These are phyloP conservation scores for Candida frijolesensis DNA, from an alignment of 1,139 yeast genomes.

Conservation along the genomic window DNA sequence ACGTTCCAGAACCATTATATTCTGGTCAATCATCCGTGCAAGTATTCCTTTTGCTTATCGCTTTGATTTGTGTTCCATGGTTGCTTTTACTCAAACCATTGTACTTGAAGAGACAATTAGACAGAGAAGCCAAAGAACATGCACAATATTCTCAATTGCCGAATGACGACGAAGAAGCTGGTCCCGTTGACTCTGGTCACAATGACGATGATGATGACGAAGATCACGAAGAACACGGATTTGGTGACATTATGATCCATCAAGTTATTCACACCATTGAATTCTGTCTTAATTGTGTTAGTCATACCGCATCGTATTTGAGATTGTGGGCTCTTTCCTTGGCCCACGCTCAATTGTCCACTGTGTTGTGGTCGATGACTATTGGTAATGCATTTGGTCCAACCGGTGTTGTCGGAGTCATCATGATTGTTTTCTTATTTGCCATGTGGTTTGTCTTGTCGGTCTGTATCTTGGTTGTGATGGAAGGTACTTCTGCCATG, in stretches of 20 bases:
- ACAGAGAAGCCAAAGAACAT: conserved; percentile 42
- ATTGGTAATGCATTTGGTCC: conserved; percentile 56
- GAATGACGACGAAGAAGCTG: conserved; percentile 25
- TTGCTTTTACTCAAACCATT: conserved; percentile 70
- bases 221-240: conserved; percentile 57
- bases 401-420: conserved; percentile 51
- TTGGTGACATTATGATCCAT: conserved; percentile 78
- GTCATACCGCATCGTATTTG: conserved; percentile 77
- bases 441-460: conserved; percentile 81
- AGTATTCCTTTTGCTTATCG: conserved; percentile 56
- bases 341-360: conserved; percentile 77
- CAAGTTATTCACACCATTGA: conserved; percentile 81
- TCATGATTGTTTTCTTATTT: conserved; percentile 61
- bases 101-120: conserved; percentile 43
- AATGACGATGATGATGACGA: conserved; percentile 50
- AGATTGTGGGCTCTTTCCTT: conserved; percentile 79
- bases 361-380: conserved; percentile 81
- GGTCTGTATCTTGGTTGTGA: conserved; percentile 69
- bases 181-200: conserved; percentile 27
- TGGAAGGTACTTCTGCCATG: conserved; percentile 92
- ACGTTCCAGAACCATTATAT: conserved; percentile 65
- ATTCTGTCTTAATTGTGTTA: conserved; percentile 76
- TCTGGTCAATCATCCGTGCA: conserved; percentile 66
- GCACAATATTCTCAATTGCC: conserved; percentile 25
- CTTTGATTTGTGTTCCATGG: conserved; percentile 79